Evolutionary conservation across 1,284 basidiomycete species (phyloP).

Genomic region (Ceratorhiza oryzae-sativae): DNA sequence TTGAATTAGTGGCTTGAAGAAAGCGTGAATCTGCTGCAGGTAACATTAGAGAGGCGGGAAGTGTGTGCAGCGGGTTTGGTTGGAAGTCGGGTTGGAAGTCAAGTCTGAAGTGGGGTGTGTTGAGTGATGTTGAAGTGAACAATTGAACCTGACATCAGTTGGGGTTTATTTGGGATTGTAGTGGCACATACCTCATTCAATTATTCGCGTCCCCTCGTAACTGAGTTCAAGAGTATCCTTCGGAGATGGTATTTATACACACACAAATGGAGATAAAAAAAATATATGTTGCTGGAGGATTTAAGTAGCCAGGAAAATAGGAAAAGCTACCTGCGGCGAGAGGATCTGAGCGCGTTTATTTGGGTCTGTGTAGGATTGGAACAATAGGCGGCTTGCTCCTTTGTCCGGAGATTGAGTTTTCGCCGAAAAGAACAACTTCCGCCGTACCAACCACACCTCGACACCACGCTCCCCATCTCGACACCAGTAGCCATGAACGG

Average conservation of each 20-base stretch:
- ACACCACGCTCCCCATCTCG: constrained; percentile 27
- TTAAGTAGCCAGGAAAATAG: too few species aligned
- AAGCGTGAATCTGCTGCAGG: background rate
- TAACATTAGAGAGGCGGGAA: background rate
- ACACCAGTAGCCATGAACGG: constrained; percentile 24
- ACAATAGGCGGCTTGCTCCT: constrained; percentile 11
- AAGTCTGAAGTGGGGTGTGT: background rate
- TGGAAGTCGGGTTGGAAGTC: background rate
- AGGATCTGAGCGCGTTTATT: too few species aligned
- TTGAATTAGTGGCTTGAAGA: background rate
- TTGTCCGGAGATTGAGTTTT: background rate
- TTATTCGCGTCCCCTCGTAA: too few species aligned
- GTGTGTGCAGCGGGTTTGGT: background rate
- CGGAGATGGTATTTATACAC: too few species aligned
- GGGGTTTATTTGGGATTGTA: background rate
- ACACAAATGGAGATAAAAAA: too few species aligned
- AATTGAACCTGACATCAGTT: background rate
- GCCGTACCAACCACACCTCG: constrained; percentile 32
- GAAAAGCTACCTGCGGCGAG: too few species aligned
- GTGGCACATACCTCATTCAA: background rate
- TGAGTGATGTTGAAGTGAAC: constrained; percentile 1
- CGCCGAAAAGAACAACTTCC: background rate
- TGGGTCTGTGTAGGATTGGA: constrained; percentile 11
- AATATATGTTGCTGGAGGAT: too few species aligned
- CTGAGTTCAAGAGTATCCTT: too few species aligned